Conservation (phyloP, 495 filamentous ascomycete species). For the Articulospora tetracladia region DNA sequence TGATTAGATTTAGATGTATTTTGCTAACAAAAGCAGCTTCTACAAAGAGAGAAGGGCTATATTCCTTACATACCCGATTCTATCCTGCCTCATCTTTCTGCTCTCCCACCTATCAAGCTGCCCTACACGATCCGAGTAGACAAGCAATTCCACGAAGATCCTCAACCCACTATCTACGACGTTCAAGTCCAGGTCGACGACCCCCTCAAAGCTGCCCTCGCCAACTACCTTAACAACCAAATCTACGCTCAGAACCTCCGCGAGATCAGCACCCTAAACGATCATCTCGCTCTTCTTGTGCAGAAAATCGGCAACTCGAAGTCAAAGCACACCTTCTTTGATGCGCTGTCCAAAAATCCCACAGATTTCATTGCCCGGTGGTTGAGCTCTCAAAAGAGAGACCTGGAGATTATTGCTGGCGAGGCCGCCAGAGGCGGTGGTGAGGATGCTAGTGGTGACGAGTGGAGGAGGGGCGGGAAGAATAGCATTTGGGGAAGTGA, state of each 20-base stretch:
- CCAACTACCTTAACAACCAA: conserved; percentile 52
- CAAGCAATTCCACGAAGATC: conserved; percentile 67
- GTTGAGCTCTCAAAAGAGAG: conserved; percentile 82
- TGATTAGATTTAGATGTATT: background rate
- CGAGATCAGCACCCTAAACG: conserved; percentile 69
- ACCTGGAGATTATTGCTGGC: conserved; percentile 85
- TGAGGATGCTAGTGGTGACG: conserved; percentile 51
- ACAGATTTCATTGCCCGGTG: conserved; percentile 76
- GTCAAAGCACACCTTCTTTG: conserved; percentile 82
- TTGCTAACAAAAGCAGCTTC: conserved; percentile 52
- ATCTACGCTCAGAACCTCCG: conserved; percentile 60
- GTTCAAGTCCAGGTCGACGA: conserved; percentile 81
- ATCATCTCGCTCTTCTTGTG: conserved; percentile 75
- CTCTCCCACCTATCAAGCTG: conserved; percentile 79
- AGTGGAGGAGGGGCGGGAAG: conserved; percentile 50
- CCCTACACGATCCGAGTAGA: conserved; percentile 94
- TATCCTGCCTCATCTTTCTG: conserved; percentile 67
- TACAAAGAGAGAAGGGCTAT: conserved; percentile 71
- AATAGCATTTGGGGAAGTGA: conserved; percentile 48
- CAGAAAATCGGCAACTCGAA: conserved; percentile 75
- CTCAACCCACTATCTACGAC: conserved; percentile 78
- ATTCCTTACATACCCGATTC: conserved; percentile 85
- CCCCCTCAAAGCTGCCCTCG: conserved; percentile 66
- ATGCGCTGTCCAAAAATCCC: conserved; percentile 71
- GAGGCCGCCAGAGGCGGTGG: conserved; percentile 68